Conservation (phyloP, 257 asterid species). For the Capsicum chinense region DNA sequence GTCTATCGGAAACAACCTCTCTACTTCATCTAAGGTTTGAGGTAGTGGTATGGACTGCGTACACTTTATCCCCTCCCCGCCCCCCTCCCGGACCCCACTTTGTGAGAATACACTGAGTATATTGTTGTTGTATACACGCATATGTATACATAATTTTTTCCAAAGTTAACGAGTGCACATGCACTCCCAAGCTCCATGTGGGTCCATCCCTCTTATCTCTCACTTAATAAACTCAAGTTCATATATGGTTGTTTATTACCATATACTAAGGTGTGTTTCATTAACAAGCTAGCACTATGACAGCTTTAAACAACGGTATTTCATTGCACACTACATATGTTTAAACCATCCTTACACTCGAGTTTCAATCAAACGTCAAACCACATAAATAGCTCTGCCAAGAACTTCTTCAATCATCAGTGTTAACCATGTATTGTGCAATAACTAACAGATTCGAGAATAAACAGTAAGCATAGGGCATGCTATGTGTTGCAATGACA, state of each 20-base stretch:
- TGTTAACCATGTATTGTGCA: background rate
- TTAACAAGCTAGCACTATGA: background rate
- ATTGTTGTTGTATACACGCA: no score
- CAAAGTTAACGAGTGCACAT: no score
- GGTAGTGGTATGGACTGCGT: no score
- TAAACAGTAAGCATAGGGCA: background rate
- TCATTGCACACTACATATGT: background rate
- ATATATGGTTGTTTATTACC: background rate
- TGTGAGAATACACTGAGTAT: no score
- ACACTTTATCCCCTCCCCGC: no score
- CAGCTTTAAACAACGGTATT: background rate
- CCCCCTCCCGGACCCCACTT: no score
- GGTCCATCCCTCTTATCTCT: background rate
- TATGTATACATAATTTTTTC: no score
- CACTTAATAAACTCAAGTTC: background rate
- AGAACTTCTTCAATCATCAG: background rate
- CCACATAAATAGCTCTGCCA: background rate
- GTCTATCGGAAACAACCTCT: no score
- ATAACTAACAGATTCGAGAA: background rate
- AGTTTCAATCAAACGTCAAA: background rate
- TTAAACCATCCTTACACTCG: background rate
- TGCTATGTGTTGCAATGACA: constrained; percentile 9
- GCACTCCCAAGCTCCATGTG: no score
- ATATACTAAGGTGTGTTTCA: background rate
- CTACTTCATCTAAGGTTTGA: no score